Conservation (phyloP, 768 basidiomycete genomes). For the Lactifluus hygrophoroides region DNA sequence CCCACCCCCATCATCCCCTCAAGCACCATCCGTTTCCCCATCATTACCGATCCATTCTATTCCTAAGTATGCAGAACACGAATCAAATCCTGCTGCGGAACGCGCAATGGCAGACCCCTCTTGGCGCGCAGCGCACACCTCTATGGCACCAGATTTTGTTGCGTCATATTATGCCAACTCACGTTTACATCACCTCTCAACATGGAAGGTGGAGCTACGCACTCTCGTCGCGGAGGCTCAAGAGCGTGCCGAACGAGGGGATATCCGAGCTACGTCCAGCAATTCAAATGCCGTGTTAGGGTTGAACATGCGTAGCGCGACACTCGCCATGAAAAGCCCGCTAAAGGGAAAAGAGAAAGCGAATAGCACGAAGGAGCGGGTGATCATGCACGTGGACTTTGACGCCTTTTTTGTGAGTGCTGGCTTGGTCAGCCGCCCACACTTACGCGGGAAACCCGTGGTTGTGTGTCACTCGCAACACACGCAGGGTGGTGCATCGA, state of each 20-base stretch:
- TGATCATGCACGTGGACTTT: conserved; percentile 92
- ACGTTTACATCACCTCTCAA: conserved; percentile 85
- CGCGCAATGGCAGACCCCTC: conserved; percentile 75
- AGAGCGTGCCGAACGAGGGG: conserved; percentile 47
- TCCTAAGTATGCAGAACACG: conserved; percentile 58
- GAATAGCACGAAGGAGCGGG: conserved; percentile 41
- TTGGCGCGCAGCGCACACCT: conserved; percentile 86
- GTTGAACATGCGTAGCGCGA: conserved; percentile 32
- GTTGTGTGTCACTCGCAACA: conserved; percentile 96
- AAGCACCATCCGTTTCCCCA: conserved; percentile 36
- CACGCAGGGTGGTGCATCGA: conserved; percentile 56
- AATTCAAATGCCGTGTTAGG: conserved; percentile 19
- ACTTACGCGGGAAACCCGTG: conserved; percentile 79
- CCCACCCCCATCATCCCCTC: conserved; percentile 24
- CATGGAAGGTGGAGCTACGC: conserved; percentile 88
- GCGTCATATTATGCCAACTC: conserved; percentile 66
- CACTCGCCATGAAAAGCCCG: conserved; percentile 41
- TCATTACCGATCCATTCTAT: conserved; percentile 38
- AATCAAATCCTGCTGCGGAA: conserved; percentile 63
- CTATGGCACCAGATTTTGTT: conserved; percentile 78
- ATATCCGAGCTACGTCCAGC: conserved; percentile 14
- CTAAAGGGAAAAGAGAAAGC: conserved; percentile 52
- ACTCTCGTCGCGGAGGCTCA: conserved; percentile 73
- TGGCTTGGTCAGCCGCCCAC: conserved; percentile 70
- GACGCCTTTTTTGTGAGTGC: conserved; percentile 96